Base-by-base conservation (phyloP, 805 yeast genomes). In the Metschnikowia colocasiae region DNA sequence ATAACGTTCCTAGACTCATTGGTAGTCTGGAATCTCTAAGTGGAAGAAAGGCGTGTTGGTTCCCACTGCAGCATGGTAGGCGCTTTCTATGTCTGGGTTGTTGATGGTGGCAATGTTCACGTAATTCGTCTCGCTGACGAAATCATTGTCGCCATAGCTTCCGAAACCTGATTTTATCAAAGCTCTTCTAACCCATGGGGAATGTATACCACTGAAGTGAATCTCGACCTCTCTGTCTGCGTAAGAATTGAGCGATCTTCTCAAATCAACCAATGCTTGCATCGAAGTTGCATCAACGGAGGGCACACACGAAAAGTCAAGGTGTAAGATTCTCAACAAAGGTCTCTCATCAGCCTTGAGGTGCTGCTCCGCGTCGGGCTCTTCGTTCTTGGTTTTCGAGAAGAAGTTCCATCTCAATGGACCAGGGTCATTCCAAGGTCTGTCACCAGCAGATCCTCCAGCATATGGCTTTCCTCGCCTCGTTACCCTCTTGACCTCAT, bases 371-470 rank as follows among this genome's bases (percentile, higher is more conserved):
- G n/a, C 23, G 20, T 27, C 33, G 9, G 15, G 29, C 2, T 38
- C 42, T 27, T 27, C 33, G 22, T 57, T 49, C 43, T 49, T 40
- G 46, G 45, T 52, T 10, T 48, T 37, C 36, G 50, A 56, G 36
- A 57, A 55, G 9, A 71, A 55, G 5, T 56, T 64, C 62, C 72
- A 66, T 38, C 59, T 62, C 51, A 75, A 67, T 34, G 76, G 87
- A 53, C 95, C 95, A 15, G 90, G 90, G 59, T 90, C 92, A 62
- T 90, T 90, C 96, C 97, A 91, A 16, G 96, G 91, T 53, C 90
- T 78, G 47, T 84, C 83, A 36, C 85, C 81, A n/a, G 69, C 54
- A 38, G 63, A 63, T 0, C 60, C 51, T 25, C 37, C 54, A 39
- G 57, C 47, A 50, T 65, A 69, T 30, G 75, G 72, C 44, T 75